phyloP scores from a whole-genome alignment of 2,329 filamentous ascomycete genomes.

The Pseudocercospora crystallina region DNA sequence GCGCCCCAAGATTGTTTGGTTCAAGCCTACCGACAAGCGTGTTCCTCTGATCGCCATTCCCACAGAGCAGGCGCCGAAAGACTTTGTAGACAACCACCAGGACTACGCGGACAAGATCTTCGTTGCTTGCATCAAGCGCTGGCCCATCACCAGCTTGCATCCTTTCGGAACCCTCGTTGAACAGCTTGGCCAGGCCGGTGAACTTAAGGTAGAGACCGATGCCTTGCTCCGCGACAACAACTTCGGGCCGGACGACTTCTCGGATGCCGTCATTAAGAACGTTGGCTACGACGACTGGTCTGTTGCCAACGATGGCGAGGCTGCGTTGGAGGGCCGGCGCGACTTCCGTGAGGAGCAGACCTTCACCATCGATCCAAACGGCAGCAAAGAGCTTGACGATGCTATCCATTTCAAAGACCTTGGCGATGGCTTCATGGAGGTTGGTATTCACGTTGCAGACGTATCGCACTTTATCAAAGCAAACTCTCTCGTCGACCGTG shows the following conservation, averaged over 20 bases:
- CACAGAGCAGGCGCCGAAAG: conserved; percentile 93
- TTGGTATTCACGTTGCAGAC: conserved; percentile 93
- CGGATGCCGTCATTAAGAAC: conserved; percentile 90
- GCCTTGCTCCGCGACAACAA: conserved; percentile 97
- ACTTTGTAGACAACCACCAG: conserved; percentile 98
- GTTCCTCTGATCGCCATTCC: conserved; percentile 97
- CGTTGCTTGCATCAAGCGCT: conserved; percentile 97
- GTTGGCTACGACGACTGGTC: conserved; percentile 92
- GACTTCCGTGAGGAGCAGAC: conserved; percentile 87
- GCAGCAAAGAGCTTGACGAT: conserved; percentile 84
- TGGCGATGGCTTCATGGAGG: conserved; percentile 81
- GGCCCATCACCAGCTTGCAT: conserved; percentile 99
- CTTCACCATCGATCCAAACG: conserved; percentile 90
- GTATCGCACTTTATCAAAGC: conserved; percentile 96
- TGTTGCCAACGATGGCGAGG: conserved; percentile 77
- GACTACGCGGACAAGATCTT: conserved; percentile 98
- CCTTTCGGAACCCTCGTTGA: conserved; percentile 97
- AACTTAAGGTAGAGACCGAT: conserved; percentile 96
- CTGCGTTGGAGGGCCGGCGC: conserved; percentile 69
- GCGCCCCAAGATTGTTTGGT: conserved; percentile 99
- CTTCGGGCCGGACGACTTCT: conserved; percentile 96
- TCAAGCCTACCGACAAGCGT: conserved; percentile 98
- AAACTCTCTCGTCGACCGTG: conserved; percentile 91
- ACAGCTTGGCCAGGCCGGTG: conserved; percentile 94
- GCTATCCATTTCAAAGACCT: conserved; percentile 88